phyloP scores from a whole-genome alignment of 306 rosid species.

The Trifolium subterraneum region DNA sequence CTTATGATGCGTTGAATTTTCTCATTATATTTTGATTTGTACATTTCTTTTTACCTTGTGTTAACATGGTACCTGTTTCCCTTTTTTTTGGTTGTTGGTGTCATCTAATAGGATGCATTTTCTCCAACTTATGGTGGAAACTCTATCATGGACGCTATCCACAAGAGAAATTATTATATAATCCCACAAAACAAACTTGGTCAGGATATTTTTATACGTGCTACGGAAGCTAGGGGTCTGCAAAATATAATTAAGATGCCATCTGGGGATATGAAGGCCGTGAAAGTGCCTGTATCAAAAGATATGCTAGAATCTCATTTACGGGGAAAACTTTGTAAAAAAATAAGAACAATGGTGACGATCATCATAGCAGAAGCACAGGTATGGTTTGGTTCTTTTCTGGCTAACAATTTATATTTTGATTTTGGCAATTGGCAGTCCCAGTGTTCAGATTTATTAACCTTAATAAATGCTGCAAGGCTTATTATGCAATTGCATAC shows the following conservation, averaged over 20 bases:
- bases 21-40: slow-evolving; percentile 4
- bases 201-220: slow-evolving; percentile 89
- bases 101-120: slow-evolving; percentile 57
- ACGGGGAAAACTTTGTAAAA: slow-evolving; percentile 63
- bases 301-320: slow-evolving; percentile 91
- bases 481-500: slow-evolving; percentile 15
- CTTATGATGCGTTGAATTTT: slow-evolving; percentile 31
- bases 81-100: neutral
- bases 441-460: slow-evolving; percentile 7
- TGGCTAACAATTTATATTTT: slow-evolving; percentile 9
- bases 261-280: slow-evolving; percentile 87
- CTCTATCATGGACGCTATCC: slow-evolving; percentile 59
- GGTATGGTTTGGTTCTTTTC: slow-evolving; percentile 54
- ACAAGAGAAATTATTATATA: slow-evolving; percentile 70
- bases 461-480: slow-evolving; percentile 5
- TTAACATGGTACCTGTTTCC: slow-evolving; percentile 25
- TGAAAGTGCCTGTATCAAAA: slow-evolving; percentile 91
- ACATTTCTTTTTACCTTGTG: slow-evolving; percentile 10
- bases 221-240: slow-evolving; percentile 84
- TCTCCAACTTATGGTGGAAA: slow-evolving; percentile 68
- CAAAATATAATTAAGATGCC: slow-evolving; percentile 77
- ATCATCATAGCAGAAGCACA: slow-evolving; percentile 76
- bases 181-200: slow-evolving; percentile 97
- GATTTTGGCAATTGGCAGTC: slow-evolving; percentile 26
- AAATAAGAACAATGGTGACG: slow-evolving; percentile 74